phyloP scores from a whole-genome alignment of 2,329 filamentous ascomycete genomes.

The Penicillium paneum region DNA sequence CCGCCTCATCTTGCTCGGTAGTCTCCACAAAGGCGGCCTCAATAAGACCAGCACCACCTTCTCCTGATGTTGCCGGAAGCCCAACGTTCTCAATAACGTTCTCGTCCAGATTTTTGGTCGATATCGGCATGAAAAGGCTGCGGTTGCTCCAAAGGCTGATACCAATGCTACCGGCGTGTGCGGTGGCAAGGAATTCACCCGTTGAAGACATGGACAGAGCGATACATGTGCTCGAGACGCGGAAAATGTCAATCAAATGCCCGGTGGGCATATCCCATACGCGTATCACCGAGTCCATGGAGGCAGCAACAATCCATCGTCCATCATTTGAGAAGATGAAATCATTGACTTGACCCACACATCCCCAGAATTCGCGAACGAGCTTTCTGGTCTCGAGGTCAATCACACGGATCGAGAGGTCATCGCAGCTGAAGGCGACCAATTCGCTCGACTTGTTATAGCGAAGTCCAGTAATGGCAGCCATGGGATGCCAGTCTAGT shows the following conservation, averaged over 20 bases:
- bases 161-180: slow-evolving; percentile 75
- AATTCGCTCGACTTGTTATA: slow-evolving; percentile 83
- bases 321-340: slow-evolving; percentile 90
- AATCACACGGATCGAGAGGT: slow-evolving; percentile 80
- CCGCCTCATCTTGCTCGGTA: slow-evolving; percentile 46
- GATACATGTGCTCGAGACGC: slow-evolving; percentile 72
- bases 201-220: slow-evolving; percentile 83
- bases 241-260: slow-evolving; percentile 90
- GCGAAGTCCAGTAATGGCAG: slow-evolving; percentile 69
- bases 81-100: slow-evolving; percentile 64
- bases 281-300: slow-evolving; percentile 73
- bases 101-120: slow-evolving; percentile 80
- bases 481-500: slow-evolving; percentile 78
- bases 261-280: slow-evolving; percentile 96
- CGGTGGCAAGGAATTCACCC: slow-evolving; percentile 91
- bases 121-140: slow-evolving; percentile 81
- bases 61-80: slow-evolving; percentile 74
- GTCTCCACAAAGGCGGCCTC: slow-evolving; percentile 69
- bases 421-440: slow-evolving; percentile 83
- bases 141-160: slow-evolving; percentile 97
- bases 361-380: slow-evolving; percentile 89
- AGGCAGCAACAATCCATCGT: slow-evolving; percentile 86
- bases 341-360: slow-evolving; percentile 69
- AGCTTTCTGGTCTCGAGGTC: slow-evolving; percentile 87
- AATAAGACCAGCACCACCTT: slow-evolving; percentile 71